phyloP scores from a whole-genome alignment of 2,329 filamentous ascomycete genomes.

The Kalaharituber pfeilii region DNA sequence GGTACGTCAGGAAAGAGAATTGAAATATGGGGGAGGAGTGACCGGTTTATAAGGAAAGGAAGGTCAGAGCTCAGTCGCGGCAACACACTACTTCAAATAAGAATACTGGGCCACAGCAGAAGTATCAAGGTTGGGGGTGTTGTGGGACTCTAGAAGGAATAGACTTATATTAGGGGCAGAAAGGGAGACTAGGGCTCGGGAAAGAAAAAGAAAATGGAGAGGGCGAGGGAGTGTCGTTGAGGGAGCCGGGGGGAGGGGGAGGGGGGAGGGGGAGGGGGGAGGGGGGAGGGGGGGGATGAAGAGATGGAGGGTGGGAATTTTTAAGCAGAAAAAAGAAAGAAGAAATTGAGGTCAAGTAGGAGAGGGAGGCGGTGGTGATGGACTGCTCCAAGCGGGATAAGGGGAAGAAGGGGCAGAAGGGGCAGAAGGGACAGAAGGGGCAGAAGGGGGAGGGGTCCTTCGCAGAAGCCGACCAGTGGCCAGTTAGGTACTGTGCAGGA shows the following conservation, averaged over 20 bases:
- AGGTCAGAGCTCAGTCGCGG: too few species aligned
- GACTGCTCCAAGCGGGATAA: conserved; percentile 10
- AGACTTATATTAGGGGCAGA: not conserved
- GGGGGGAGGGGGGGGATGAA: conserved; percentile 4
- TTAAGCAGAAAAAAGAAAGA: too few species aligned
- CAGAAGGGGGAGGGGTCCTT: not conserved
- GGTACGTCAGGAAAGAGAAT: not conserved
- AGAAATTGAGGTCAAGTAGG: not conserved
- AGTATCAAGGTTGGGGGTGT: too few species aligned
- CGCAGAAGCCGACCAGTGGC: too few species aligned
- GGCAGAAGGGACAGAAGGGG: not conserved
- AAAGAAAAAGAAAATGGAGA: conserved; percentile 11
- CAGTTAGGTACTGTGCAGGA: too few species aligned
- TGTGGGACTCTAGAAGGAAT: not conserved
- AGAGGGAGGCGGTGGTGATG: conserved; percentile 9
- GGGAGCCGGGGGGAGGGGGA: conserved; percentile 6
- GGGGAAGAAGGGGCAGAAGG: too few species aligned
- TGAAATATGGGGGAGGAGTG: not conserved
- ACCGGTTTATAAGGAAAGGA: not conserved
- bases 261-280: conserved; percentile 6
- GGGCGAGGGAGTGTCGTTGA: conserved; percentile 5
- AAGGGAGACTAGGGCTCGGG: not conserved
- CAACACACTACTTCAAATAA: too few species aligned
- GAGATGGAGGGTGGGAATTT: conserved; percentile 9
- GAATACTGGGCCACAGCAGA: too few species aligned